phyloP scores from a whole-genome alignment of 192 early-diverging fungal genomes.

The Linnemannia zychae region DNA sequence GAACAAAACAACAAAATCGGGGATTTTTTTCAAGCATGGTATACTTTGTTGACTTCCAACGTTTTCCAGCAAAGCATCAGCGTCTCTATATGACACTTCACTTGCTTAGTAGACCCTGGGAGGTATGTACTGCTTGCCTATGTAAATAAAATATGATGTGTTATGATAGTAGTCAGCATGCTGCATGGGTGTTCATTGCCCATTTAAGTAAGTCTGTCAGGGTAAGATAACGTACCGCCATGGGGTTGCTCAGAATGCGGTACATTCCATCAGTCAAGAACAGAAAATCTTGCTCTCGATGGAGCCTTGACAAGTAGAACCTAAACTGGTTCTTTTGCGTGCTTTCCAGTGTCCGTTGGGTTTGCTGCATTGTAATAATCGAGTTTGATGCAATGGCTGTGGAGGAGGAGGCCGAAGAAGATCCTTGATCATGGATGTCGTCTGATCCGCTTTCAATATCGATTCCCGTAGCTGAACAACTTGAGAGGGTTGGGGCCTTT shows the following conservation, averaged over 20 bases:
- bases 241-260: slow-evolving; percentile 86
- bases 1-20: not conserved
- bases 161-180: not conserved
- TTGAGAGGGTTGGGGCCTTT: not conserved
- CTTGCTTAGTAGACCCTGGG: slow-evolving; percentile 80
- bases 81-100: slow-evolving; percentile 74
- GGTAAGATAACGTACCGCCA: slow-evolving; percentile 58
- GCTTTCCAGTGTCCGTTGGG: not conserved
- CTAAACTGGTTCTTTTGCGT: slow-evolving; percentile 72
- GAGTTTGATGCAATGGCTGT: not conserved
- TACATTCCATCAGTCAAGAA: slow-evolving; percentile 83
- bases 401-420: not conserved
- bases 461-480: not conserved
- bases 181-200: too few species aligned
- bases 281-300: slow-evolving; percentile 86
- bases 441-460: not conserved
- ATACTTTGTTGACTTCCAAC: slow-evolving; percentile 83
- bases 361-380: not conserved
- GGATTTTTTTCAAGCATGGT: not conserved
- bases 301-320: slow-evolving; percentile 84
- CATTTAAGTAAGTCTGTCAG: too few species aligned
- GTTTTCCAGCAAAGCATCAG: slow-evolving; percentile 91
- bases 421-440: not conserved
- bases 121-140: slow-evolving; percentile 81
- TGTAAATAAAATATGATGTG: not conserved